A percentile compares a stretch with the other conserved stretches of the same genome.
Conservation (phyloP, 1,139 yeast genomes). For the Yamadazyma blattariae region DNA sequence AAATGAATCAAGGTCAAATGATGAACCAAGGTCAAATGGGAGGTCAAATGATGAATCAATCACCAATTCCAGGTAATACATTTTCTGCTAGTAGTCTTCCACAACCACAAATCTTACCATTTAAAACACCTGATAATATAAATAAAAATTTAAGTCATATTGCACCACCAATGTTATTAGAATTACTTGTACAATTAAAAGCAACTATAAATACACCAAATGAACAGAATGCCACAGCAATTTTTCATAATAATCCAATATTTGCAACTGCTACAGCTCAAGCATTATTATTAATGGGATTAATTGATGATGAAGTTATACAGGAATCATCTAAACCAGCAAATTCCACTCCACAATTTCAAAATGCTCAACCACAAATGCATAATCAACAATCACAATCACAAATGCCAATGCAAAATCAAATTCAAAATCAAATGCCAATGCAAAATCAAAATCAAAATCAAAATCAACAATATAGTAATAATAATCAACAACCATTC, state of each 20-base stretch:
- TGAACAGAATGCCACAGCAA: constrained; percentile 47
- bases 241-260: constrained; percentile 54
- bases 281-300: constrained; percentile 73
- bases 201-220: constrained; percentile 48
- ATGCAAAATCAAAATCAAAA: neutral
- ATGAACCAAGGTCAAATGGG: constrained; percentile 2
- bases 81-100: constrained; percentile 33
- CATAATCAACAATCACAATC: constrained; percentile 7
- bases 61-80: neutral
- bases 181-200: constrained; percentile 63
- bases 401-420: constrained; percentile 4
- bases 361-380: constrained; percentile 1
- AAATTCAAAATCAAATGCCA: constrained; percentile 9
- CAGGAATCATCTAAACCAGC: constrained; percentile 37
- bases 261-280: constrained; percentile 68
- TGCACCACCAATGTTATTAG: constrained; percentile 69
- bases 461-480: constrained; percentile 2
- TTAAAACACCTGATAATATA: constrained; percentile 50
- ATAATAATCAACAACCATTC: constrained; percentile 12
- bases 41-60: neutral
- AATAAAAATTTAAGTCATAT: constrained; percentile 55
- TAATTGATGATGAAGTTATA: constrained; percentile 63
- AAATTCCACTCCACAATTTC: constrained; percentile 22
- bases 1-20: constrained; percentile 3
- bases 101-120: constrained; percentile 40